These are phyloP conservation scores for Carex cristatella DNA, from an alignment of 176 grass and related monocot genomes.

Conservation along the genomic window DNA sequence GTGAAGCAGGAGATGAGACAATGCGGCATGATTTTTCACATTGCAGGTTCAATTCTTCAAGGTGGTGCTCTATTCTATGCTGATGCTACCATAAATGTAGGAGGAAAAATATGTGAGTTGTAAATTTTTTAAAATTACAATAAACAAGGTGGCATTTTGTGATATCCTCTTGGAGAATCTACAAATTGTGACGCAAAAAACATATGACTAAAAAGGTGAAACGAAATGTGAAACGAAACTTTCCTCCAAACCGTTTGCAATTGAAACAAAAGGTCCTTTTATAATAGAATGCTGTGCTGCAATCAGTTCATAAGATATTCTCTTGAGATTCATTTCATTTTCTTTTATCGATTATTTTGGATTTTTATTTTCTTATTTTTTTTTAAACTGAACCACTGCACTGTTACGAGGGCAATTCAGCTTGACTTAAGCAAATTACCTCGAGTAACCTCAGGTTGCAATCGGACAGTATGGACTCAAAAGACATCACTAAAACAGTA, in stretches of 20 bases:
- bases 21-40: too few species aligned
- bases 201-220: background rate
- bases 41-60: too few species aligned
- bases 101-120: too few species aligned
- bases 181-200: background rate
- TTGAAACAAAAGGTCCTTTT: background rate
- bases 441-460: background rate
- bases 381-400: background rate
- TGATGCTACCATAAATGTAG: too few species aligned
- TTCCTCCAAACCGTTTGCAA: background rate
- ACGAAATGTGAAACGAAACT: background rate
- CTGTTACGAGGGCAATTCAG: background rate
- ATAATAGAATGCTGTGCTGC: background rate
- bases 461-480: background rate
- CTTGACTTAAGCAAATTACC: background rate
- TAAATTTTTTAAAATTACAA: too few species aligned
- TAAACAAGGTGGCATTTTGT: slow-evolving; percentile 64
- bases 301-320: background rate
- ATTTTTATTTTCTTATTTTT: background rate
- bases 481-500: background rate
- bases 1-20: too few species aligned
- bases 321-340: background rate
- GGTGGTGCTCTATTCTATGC: too few species aligned
- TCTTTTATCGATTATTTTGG: background rate
- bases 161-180: slow-evolving; percentile 86